Percentiles rank a stretch among this genome's conserved stretches.
These are phyloP conservation scores for Telfairia occidentalis DNA, from an alignment of 331 rosid species.

Conservation along the genomic window DNA sequence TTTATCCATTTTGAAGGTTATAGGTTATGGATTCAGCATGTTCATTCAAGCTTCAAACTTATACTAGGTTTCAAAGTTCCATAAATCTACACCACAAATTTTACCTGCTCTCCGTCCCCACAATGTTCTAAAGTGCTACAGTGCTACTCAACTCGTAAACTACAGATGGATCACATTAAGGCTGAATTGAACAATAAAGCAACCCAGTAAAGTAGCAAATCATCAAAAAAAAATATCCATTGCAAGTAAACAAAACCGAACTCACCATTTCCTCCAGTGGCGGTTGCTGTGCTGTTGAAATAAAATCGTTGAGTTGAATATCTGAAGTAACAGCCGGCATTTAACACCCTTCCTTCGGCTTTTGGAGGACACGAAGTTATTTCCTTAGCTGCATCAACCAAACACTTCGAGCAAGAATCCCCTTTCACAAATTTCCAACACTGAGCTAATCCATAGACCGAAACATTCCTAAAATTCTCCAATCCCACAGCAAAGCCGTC, in stretches of 20 bases:
- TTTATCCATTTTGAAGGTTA: neutral
- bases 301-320: slow-evolving; percentile 49
- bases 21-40: neutral
- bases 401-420: slow-evolving; percentile 30
- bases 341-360: slow-evolving; percentile 56
- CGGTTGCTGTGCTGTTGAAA: slow-evolving; percentile 26
- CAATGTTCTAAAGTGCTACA: neutral
- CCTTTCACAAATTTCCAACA: slow-evolving; percentile 57
- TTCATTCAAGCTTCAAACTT: neutral
- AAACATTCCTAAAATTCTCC: slow-evolving; percentile 23
- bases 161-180: neutral
- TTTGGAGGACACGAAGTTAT: slow-evolving; percentile 37
- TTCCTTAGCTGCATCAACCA: slow-evolving; percentile 28
- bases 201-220: neutral
- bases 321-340: slow-evolving; percentile 71
- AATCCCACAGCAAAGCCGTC: slow-evolving; percentile 43
- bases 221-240: neutral
- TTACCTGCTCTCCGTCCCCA: neutral
- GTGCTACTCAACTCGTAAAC: neutral
- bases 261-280: slow-evolving; percentile 23
- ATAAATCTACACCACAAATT: neutral
- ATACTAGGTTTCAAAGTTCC: neutral
- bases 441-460: slow-evolving; percentile 70
- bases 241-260: neutral
- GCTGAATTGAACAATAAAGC: neutral